Evolutionary conservation across 106 monocot genomes (phyloP).

Genomic region (Vanilla planifolia): DNA sequence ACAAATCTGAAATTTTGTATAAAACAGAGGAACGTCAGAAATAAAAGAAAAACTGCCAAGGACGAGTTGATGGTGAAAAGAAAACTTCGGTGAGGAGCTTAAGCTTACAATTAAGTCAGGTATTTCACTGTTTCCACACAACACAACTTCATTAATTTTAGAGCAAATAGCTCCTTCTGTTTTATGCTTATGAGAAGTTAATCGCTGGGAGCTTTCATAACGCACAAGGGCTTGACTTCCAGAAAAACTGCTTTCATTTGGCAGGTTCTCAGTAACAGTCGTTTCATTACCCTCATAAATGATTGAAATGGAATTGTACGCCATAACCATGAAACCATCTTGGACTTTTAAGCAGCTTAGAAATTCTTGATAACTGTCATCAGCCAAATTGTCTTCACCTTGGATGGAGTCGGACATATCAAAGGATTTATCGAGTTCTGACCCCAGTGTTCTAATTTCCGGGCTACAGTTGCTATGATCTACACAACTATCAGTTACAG

Average conservation of each 20-base stretch:
- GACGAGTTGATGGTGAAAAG: background rate
- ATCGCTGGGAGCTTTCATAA: background rate
- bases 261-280: background rate
- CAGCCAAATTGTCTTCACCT: background rate
- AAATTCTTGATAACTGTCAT: slow-evolving; percentile 30
- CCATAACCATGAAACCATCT: slow-evolving; percentile 37
- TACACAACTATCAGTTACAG: slow-evolving; percentile 8
- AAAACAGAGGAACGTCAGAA: background rate
- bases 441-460: background rate
- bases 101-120: slow-evolving; percentile 21
- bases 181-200: background rate
- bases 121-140: background rate
- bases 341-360: slow-evolving; percentile 28
- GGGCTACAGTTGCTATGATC: slow-evolving; percentile 1
- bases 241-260: background rate
- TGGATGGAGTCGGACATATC: background rate
- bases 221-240: background rate
- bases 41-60: too few relatives aligned
- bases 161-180: background rate
- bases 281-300: slow-evolving; percentile 32
- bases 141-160: slow-evolving; percentile 6
- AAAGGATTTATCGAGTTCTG: background rate
- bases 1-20: slow-evolving; percentile 23
- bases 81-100: background rate
- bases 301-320: slow-evolving; percentile 25